Evolutionary conservation across 306 rosid species (phyloP).

Genomic region (Ormosia semicastrata): DNA sequence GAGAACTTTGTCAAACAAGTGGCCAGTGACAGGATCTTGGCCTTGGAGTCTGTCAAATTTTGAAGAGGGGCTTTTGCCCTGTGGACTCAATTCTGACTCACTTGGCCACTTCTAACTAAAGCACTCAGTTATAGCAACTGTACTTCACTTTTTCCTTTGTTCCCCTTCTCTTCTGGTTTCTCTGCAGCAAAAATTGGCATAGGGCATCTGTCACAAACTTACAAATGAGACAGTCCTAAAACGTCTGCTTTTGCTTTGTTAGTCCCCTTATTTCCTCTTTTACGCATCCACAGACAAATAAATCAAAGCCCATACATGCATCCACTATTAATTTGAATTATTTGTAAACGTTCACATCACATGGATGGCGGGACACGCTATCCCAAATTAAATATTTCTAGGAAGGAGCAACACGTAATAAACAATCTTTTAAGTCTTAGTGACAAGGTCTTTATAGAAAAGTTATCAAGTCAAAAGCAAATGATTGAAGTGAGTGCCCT

Average conservation of each 20-base stretch:
- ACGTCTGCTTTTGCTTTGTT: constrained; percentile 1
- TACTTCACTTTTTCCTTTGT: background rate
- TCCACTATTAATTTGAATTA: background rate
- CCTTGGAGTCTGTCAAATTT: background rate
- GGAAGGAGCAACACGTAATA: background rate
- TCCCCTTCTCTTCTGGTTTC: background rate
- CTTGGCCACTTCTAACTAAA: background rate
- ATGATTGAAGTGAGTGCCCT: constrained; percentile 25
- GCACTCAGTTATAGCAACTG: too few species aligned
- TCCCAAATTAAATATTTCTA: constrained; percentile 21
- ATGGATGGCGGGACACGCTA: constrained; percentile 20
- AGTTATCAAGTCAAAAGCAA: constrained; percentile 17
- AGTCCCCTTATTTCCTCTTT: background rate
- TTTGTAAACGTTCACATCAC: too few species aligned
- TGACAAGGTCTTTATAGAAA: constrained; percentile 19
- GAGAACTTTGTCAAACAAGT: background rate
- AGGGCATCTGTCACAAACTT: background rate
- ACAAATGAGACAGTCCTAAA: constrained; percentile 5
- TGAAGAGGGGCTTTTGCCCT: background rate
- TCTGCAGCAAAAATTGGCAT: background rate
- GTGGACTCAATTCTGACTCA: background rate
- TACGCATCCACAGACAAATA: background rate
- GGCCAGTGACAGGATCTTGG: background rate
- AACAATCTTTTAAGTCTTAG: background rate
- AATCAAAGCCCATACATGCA: constrained; percentile 11